phyloP scores from a whole-genome alignment of 495 filamentous ascomycete genomes.

The Aspergillus ostianus region DNA sequence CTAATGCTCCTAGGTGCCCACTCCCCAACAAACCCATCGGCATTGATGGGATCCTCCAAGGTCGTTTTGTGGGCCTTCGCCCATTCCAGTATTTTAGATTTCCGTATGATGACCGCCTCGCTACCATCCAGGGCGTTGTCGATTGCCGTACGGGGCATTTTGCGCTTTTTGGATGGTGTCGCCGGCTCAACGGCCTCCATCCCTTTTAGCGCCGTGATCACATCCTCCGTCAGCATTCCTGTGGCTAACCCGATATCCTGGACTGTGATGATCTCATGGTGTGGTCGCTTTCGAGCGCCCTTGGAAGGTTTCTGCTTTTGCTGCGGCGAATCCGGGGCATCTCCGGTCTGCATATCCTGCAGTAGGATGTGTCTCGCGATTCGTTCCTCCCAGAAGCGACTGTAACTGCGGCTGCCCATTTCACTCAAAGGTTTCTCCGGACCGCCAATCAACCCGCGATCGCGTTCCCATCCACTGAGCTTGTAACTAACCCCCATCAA shows the following conservation, averaged over 20 bases:
- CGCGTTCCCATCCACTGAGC: slow-evolving; percentile 73
- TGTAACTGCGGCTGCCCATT: slow-evolving; percentile 75
- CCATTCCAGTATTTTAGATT: slow-evolving; percentile 49
- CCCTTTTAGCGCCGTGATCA: slow-evolving; percentile 70
- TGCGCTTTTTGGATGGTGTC: slow-evolving; percentile 42
- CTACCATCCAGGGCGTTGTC: slow-evolving; percentile 29
- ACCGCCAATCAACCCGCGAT: slow-evolving; percentile 71
- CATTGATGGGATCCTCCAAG: slow-evolving; percentile 47
- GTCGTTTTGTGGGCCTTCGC: slow-evolving; percentile 37
- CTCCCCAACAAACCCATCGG: slow-evolving; percentile 45
- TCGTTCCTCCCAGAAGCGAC: slow-evolving; percentile 78
- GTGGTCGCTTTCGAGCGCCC: slow-evolving; percentile 34
- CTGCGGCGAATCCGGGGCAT: slow-evolving; percentile 23
- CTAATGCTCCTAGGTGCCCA: slow-evolving; percentile 22
- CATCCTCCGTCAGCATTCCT: slow-evolving; percentile 80
- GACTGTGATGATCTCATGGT: slow-evolving; percentile 47
- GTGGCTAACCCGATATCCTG: slow-evolving; percentile 61
- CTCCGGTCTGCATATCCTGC: slow-evolving; percentile 23
- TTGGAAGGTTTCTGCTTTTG: slow-evolving; percentile 32
- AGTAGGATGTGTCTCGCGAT: slow-evolving; percentile 64
- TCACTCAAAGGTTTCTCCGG: slow-evolving; percentile 92
- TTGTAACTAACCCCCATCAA: slow-evolving; percentile 94
- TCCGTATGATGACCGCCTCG: slow-evolving; percentile 41
- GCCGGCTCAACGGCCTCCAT: slow-evolving; percentile 72
- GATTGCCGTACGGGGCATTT: slow-evolving; percentile 11